Base-by-base conservation (phyloP, 306 rosid genomes). In the Gillenia trifoliata region DNA sequence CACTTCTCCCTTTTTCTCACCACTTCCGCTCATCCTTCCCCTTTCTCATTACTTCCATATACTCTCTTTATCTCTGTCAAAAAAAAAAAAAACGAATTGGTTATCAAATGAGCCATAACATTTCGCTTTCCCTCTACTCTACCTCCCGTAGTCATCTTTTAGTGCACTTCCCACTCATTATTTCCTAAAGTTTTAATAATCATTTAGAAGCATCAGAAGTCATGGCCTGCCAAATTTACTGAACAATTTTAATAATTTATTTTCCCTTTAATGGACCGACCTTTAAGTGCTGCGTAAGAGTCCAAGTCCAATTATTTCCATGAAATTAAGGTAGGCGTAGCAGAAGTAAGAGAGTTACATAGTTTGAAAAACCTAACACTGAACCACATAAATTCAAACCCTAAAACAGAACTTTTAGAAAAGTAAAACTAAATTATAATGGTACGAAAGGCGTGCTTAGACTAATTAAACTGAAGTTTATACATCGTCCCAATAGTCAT, bases 291-390 rank as follows among this genome's bases (percentile, higher is more conserved):
- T 4, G 61, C 52, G 0, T 45, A 19, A 16, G 52, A 45, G 52
- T 45, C 52, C 52, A 45, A 45, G 52, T 45, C 52, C 20, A 45
- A 45, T 20, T 45, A 45, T 20, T 15, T 45, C 20, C 73, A 75
- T 70, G 74, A 74, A 74, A 80, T 68, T 50, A 63, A 26, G 79
- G 76, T 62, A 40, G 83, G 83, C 66, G 79, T 41, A 19, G 70
- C 66, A 45, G 43, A 59, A 47, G 55, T 0, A 5, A 25, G 31
- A 4, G 3, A 47, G 75, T 19, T 30, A 19, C 56, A 6, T 5
- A 6, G 26, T 55, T 55, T 55, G 61, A 55, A 55, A 22, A 55
- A 55, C 61, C 10, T 23, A 22, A 55, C 61, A 1, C 61, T 22
- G 26, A 1, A 10, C 25, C 60, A 20, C 29, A 3, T 0, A 55